Percentiles rank a stretch among this genome's conserved stretches.
phyloP scores from a whole-genome alignment of 257 asterid genomes.

The Leonotis leonurus region DNA sequence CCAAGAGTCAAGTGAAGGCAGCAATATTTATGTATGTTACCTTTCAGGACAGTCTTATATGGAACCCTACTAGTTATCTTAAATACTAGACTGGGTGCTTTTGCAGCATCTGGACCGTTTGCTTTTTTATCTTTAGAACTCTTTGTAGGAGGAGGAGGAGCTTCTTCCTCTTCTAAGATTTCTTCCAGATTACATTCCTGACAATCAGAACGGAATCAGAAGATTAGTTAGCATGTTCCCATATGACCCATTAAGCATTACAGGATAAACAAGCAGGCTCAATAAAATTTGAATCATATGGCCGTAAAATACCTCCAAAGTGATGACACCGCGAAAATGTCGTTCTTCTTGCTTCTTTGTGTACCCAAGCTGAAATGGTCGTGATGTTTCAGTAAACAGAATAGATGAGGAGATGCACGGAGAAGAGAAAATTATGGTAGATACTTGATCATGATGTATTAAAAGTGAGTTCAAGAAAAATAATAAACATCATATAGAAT shows the following conservation, averaged over 20 bases:
- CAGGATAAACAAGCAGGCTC: neutral
- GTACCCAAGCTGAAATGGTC: slow-evolving; percentile 79
- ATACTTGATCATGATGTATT: too few species aligned
- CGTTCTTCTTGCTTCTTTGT: slow-evolving; percentile 93
- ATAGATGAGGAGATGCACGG: slow-evolving; percentile 5
- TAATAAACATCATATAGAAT: neutral
- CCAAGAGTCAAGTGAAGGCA: neutral
- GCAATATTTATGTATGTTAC: slow-evolving; percentile 23
- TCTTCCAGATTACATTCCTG: slow-evolving; percentile 97
- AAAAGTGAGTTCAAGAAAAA: neutral
- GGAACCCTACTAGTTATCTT: slow-evolving; percentile 78
- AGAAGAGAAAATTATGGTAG: too few species aligned
- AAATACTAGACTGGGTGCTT: slow-evolving; percentile 72
- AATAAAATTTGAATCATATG: neutral
- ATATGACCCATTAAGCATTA: neutral
- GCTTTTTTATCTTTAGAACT: slow-evolving; percentile 94
- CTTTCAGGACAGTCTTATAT: slow-evolving; percentile 88
- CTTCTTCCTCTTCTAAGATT: slow-evolving; percentile 76
- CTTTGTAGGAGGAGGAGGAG: slow-evolving; percentile 69
- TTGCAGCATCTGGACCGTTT: slow-evolving; percentile 69
- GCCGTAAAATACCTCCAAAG: slow-evolving; percentile 61
- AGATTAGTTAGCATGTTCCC: neutral
- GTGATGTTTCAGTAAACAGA: slow-evolving; percentile 1
- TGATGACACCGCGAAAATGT: slow-evolving; percentile 86
- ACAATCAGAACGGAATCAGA: slow-evolving; percentile 11